A percentile compares a stretch with the other conserved stretches of the same genome.
These are phyloP conservation scores for Hypoxylon trugodes DNA, from an alignment of 495 filamentous ascomycete genomes.

Conservation along the genomic window DNA sequence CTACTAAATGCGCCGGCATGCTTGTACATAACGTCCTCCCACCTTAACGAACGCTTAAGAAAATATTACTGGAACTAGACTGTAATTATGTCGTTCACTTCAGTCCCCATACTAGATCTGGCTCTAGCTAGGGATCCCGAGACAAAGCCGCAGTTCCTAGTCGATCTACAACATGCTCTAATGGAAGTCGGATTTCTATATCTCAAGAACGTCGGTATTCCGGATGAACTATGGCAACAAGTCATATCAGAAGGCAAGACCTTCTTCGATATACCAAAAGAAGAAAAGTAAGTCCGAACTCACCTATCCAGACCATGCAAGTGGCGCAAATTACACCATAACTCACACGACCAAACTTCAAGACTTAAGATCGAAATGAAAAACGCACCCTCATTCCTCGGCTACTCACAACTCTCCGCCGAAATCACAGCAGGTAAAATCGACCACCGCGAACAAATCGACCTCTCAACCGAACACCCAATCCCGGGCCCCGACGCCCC, in stretches of 20 bases:
- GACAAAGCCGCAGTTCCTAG: constrained; percentile 79
- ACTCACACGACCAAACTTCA: neutral
- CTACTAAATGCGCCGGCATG: neutral
- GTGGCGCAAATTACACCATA: neutral
- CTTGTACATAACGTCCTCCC: neutral
- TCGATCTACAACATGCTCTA: constrained; percentile 76
- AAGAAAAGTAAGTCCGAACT: constrained; percentile 68
- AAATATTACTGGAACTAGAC: neutral
- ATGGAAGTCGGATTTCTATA: constrained; percentile 95
- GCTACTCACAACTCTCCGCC: constrained; percentile 68
- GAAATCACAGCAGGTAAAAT: constrained; percentile 67
- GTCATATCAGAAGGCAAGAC: constrained; percentile 73
- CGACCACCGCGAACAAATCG: constrained; percentile 89
- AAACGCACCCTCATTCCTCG: constrained; percentile 72
- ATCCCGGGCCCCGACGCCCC: constrained; percentile 70
- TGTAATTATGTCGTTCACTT: constrained; percentile 69
- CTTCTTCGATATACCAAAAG: constrained; percentile 83
- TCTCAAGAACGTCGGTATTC: constrained; percentile 82
- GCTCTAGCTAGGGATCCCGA: constrained; percentile 66
- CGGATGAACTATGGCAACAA: constrained; percentile 68
- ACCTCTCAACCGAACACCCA: constrained; percentile 81
- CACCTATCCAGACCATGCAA: neutral
- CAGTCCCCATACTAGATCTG: constrained; percentile 84
- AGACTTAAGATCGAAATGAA: constrained; percentile 90
- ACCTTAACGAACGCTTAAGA: neutral